These are phyloP conservation scores for Aspergillus pseudoterreus DNA, from an alignment of 2,329 filamentous ascomycete genomes.

Conservation along the genomic window DNA sequence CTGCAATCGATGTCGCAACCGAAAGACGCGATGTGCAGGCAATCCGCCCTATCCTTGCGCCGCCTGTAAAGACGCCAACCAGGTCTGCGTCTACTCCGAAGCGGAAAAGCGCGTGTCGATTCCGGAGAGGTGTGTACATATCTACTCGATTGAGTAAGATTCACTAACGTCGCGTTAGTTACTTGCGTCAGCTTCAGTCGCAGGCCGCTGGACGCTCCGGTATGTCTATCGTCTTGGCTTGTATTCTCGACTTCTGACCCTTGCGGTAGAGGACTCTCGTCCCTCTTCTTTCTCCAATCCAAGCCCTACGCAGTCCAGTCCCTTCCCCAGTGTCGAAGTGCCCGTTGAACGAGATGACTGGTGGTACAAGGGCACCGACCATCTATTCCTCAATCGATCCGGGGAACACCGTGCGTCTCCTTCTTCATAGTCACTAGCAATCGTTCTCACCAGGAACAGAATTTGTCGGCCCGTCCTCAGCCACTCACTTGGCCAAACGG, in stretches of 20 bases:
- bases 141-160: not conserved
- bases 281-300: conserved; percentile 7
- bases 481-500: conserved; percentile 34
- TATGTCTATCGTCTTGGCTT: not conserved
- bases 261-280: not conserved
- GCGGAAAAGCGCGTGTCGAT: conserved; percentile 34
- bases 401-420: conserved; percentile 31
- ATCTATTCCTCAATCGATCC: conserved; percentile 32
- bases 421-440: not conserved
- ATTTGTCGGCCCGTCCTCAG: conserved; percentile 32
- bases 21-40: conserved; percentile 35
- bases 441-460: conserved; percentile 11
- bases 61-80: conserved; percentile 30
- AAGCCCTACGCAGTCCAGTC: conserved; percentile 14
- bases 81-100: conserved; percentile 34
- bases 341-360: conserved; percentile 34
- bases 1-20: conserved; percentile 35
- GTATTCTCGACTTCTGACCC: not conserved
- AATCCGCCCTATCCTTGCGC: conserved; percentile 33
- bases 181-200: conserved; percentile 32
- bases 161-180: conserved; percentile 15
- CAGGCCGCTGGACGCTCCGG: conserved; percentile 21
- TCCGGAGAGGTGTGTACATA: conserved; percentile 28
- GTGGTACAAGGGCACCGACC: conserved; percentile 38
- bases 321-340: conserved; percentile 17